phyloP scores from a whole-genome alignment of 345 rosid species.

The Eucalyptus urophylla region DNA sequence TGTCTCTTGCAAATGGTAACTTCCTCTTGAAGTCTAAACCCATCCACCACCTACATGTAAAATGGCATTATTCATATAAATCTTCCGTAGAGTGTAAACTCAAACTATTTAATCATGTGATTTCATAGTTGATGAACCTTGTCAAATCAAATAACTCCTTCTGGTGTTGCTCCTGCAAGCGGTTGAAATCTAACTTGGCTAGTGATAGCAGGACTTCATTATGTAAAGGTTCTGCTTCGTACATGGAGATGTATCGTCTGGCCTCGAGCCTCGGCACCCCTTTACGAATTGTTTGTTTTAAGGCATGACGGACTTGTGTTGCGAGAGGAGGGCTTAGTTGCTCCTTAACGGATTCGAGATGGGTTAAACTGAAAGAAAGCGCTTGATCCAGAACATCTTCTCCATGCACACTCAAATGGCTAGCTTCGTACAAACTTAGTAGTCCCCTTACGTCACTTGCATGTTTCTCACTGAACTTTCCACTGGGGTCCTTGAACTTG shows the following conservation, averaged over 20 bases:
- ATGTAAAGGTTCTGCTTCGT: neutral
- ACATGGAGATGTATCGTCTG: neutral
- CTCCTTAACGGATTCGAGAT: neutral
- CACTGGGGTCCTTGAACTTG: conserved; percentile 8
- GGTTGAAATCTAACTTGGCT: conserved; percentile 23
- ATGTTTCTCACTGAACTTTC: conserved; percentile 5
- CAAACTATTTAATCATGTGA: neutral
- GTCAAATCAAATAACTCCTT: neutral
- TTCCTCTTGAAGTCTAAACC: neutral
- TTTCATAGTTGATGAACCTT: neutral
- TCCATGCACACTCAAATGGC: neutral
- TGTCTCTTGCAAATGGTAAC: conserved; percentile 11
- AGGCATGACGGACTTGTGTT: neutral
- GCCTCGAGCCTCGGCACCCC: conserved; percentile 5
- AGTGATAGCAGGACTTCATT: neutral
- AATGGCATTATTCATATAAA: neutral
- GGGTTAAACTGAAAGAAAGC: neutral
- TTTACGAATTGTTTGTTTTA: neutral
- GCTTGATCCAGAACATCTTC: neutral
- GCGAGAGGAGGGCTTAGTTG: neutral
- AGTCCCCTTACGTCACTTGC: neutral
- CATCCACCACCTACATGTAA: conserved; percentile 15
- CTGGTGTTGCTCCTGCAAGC: conserved; percentile 1
- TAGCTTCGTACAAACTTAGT: neutral
- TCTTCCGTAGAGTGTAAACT: neutral